Conservation (phyloP, 139 green algal species). For the Gonium pectorale region DNA sequence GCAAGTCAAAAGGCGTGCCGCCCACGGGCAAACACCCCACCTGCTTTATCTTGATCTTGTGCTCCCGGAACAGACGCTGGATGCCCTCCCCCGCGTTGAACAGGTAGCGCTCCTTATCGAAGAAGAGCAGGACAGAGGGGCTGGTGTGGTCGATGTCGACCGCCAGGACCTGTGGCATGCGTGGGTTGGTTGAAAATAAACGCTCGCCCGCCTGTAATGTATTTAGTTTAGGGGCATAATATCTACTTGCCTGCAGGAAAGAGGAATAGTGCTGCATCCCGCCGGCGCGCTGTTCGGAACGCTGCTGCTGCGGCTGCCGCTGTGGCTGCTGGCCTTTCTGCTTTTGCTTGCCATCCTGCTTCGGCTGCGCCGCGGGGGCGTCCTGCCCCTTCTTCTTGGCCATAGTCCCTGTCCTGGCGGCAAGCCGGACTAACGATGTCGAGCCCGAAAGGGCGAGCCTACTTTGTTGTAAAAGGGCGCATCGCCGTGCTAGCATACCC, state of each 20-base stretch:
- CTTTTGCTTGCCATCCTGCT: constrained; percentile 15
- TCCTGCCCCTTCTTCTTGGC: constrained; percentile 1
- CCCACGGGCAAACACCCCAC: no score
- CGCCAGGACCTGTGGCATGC: constrained; percentile 43
- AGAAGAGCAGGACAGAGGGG: constrained; percentile 92
- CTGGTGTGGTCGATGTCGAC: constrained; percentile 75
- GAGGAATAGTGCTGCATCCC: constrained; percentile 30
- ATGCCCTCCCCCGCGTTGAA: constrained; percentile 98
- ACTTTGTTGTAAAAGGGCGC: no score
- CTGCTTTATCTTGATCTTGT: constrained; percentile 84
- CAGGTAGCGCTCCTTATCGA: constrained; percentile 90
- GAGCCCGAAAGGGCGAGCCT: no score
- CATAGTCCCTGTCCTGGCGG: not conserved
- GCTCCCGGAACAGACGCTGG: constrained; percentile 89
- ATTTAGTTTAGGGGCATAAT: no score
- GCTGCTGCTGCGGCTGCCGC: not conserved
- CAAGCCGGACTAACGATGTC: not conserved
- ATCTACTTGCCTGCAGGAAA: constrained; percentile 14
- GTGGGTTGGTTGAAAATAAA: not conserved
- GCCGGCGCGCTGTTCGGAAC: not conserved
- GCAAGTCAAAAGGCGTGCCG: no score
- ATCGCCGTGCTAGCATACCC: no score
- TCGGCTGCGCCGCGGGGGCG: not conserved
- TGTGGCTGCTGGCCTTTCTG: constrained; percentile 2
- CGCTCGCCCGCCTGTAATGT: no score